Evolutionary conservation across 768 basidiomycete species (phyloP).

Genomic region (Tulasnella sp.): DNA sequence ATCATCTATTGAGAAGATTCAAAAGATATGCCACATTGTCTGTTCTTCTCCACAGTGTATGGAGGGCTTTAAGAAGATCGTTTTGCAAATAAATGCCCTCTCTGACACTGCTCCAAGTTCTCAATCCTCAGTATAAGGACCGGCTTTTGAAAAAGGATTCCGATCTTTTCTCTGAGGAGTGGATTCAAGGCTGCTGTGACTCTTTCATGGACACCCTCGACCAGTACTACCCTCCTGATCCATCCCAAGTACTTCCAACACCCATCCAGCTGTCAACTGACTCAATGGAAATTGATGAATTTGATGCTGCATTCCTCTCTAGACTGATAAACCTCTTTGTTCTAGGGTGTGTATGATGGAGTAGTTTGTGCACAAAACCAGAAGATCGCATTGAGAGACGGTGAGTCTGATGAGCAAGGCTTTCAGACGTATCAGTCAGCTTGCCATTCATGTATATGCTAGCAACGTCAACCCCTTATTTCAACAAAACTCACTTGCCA

Average conservation of each 20-base stretch:
- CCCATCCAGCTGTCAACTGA: not conserved
- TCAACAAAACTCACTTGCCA: no score
- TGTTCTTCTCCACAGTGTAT: not conserved
- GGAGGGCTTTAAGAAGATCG: not conserved
- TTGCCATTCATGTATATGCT: no score
- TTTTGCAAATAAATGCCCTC: not conserved
- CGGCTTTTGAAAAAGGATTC: not conserved
- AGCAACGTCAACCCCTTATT: no score
- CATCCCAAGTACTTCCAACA: not conserved
- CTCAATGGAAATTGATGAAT: not conserved
- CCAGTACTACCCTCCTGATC: not conserved
- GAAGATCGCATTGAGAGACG: no score
- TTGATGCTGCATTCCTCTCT: not conserved
- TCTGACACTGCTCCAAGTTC: not conserved
- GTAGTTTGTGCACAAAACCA: no score
- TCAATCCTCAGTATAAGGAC: constrained; percentile 13
- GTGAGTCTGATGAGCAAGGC: no score
- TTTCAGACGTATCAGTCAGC: no score
- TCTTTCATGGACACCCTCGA: not conserved
- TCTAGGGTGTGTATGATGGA: no score
- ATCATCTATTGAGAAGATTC: not conserved
- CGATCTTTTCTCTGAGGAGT: not conserved
- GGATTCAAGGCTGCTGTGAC: not conserved
- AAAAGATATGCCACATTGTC: not conserved
- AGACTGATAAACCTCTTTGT: no score